Conservation (phyloP, 768 basidiomycete genomes). For the Russula sp. region DNA sequence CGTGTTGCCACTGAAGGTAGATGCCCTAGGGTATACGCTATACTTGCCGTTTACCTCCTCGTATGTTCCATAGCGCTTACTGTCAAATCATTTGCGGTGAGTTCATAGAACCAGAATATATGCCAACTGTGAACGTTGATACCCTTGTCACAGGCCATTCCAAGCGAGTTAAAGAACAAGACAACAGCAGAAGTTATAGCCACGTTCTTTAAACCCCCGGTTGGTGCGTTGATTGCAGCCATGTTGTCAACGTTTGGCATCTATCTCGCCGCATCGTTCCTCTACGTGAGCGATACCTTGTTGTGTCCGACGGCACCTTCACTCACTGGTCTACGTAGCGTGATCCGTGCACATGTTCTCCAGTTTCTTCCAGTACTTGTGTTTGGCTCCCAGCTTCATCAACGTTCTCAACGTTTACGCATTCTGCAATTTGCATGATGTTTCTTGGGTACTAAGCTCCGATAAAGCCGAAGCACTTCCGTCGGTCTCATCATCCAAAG, state of each 20-base stretch:
- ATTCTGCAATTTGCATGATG: constrained; percentile 95
- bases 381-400: constrained; percentile 88
- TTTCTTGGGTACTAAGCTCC: constrained; percentile 92
- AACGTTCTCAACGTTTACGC: constrained; percentile 96
- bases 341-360: constrained; percentile 98
- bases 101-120: constrained; percentile 30
- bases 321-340: constrained; percentile 47
- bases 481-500: constrained; percentile 81
- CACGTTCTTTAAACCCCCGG: constrained; percentile 69
- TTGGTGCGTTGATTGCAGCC: constrained; percentile 80
- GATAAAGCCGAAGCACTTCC: constrained; percentile 93
- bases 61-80: constrained; percentile 87
- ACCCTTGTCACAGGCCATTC: constrained; percentile 46
- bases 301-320: constrained; percentile 1
- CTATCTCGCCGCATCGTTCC: constrained; percentile 78
- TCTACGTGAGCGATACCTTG: constrained; percentile 59
- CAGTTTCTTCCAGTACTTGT: constrained; percentile 87
- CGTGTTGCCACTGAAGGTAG: constrained; percentile 13
- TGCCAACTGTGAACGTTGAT: constrained; percentile 3
- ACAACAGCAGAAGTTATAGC: constrained; percentile 48
- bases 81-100: constrained; percentile 68
- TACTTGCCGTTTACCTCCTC: constrained; percentile 80
- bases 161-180: constrained; percentile 48
- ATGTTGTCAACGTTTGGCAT: constrained; percentile 89
- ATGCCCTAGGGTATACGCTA: constrained; percentile 69